Percentiles rank a stretch among this genome's conserved stretches.
These are phyloP conservation scores for Arctostaphylos glauca DNA, from an alignment of 148 eudicot genomes.

Conservation along the genomic window DNA sequence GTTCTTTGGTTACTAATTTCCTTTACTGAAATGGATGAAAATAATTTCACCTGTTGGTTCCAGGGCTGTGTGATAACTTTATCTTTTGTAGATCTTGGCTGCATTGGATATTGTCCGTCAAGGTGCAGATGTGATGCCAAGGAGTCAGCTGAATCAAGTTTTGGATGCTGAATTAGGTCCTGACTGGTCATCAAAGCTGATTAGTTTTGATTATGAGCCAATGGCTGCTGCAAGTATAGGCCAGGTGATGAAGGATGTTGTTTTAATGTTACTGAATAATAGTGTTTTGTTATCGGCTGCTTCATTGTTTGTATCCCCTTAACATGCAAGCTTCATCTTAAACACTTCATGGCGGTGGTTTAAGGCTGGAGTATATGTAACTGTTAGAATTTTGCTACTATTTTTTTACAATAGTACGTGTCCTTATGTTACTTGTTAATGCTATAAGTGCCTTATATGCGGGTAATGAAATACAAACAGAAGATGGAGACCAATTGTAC, in stretches of 20 bases:
- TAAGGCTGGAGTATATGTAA: neutral
- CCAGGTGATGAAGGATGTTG: slow-evolving; percentile 43
- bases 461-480: too few relatives aligned
- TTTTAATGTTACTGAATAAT: neutral
- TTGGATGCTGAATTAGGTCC: slow-evolving; percentile 82
- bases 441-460: too few relatives aligned
- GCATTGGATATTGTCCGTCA: slow-evolving; percentile 98
- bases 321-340: neutral
- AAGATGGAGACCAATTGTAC: too few relatives aligned
- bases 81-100: slow-evolving; percentile 66
- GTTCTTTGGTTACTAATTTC: neutral
- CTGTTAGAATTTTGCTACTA: neutral
- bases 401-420: neutral
- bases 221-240: slow-evolving; percentile 97
- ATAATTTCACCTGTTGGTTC: neutral
- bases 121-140: slow-evolving; percentile 99
- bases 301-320: neutral
- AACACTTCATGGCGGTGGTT: neutral
- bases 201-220: slow-evolving; percentile 83
- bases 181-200: slow-evolving; percentile 81
- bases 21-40: neutral
- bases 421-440: too few relatives aligned
- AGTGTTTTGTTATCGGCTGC: slow-evolving; percentile 5
- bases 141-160: slow-evolving; percentile 88
- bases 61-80: neutral